These are phyloP conservation scores for Cercospora janseana DNA, from an alignment of 2,329 filamentous ascomycete genomes.

Conservation along the genomic window DNA sequence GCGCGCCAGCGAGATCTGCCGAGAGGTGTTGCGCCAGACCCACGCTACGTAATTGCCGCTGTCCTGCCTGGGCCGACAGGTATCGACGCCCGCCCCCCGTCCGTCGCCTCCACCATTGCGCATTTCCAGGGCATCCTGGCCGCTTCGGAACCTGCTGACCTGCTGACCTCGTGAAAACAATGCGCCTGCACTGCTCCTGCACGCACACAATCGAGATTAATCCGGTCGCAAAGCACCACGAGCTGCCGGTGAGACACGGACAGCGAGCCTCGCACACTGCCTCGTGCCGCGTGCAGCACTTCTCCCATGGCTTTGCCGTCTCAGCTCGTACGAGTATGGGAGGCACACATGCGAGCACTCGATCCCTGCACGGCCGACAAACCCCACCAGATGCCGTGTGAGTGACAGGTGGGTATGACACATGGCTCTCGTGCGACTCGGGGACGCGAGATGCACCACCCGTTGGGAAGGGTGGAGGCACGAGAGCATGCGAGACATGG, in stretches of 20 bases:
- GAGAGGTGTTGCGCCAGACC: conserved; percentile 12
- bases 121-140: conserved; percentile 13
- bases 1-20: conserved; percentile 20
- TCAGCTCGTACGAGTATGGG: no score
- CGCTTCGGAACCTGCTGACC: conserved; percentile 17
- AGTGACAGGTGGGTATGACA: conserved; percentile 24
- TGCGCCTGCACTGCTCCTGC: conserved; percentile 1
- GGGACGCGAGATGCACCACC: conserved; percentile 6
- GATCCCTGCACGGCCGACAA: conserved; percentile 17
- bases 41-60: conserved; percentile 19
- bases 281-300: not conserved
- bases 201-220: conserved; percentile 22
- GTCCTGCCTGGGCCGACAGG: not conserved
- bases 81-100: conserved; percentile 8
- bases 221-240: conserved; percentile 21
- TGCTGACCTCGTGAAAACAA: conserved; percentile 17
- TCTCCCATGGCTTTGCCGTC: no score
- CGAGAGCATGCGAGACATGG: conserved; percentile 1
- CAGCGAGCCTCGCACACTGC: conserved; percentile 5
- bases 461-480: not conserved
- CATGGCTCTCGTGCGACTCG: conserved; percentile 9
- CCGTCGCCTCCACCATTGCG: conserved; percentile 17
- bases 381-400: conserved; percentile 13
- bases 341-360: conserved; percentile 15
- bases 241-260: conserved; percentile 23